Evolutionary conservation across 371 early-diverging fungal genomes (phyloP).

Genomic region (Apophysomyces elegans): DNA sequence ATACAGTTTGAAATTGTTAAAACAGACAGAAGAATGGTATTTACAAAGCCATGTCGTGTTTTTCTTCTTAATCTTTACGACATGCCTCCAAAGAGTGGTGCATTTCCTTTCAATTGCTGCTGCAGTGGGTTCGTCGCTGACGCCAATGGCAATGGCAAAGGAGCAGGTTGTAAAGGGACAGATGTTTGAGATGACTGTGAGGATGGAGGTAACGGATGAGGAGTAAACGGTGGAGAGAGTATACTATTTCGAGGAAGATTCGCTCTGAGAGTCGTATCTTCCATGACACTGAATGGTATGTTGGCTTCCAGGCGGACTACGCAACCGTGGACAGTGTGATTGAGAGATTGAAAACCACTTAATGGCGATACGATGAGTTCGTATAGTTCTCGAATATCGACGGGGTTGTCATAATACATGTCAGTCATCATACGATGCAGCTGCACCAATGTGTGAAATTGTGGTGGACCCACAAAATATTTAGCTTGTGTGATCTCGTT

Average conservation of each 20-base stretch:
- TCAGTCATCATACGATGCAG: constrained; percentile 39
- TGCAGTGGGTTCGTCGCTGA: constrained; percentile 5
- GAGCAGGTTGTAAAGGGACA: constrained; percentile 7
- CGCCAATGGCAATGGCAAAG: not conserved
- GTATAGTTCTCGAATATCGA: constrained; percentile 38
- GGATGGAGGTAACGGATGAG: constrained; percentile 4
- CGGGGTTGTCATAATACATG: constrained; percentile 30
- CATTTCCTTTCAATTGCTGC: constrained; percentile 10
- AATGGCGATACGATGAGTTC: constrained; percentile 25
- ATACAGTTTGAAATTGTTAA: constrained; percentile 9
- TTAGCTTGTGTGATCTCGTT: constrained; percentile 35
- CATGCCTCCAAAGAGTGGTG: constrained; percentile 11
- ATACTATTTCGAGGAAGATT: constrained; percentile 8
- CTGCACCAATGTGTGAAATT: constrained; percentile 35
- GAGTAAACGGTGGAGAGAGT: constrained; percentile 7
- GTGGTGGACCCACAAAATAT: constrained; percentile 21
- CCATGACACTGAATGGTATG: not conserved
- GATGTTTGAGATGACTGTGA: constrained; percentile 2
- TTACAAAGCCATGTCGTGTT: constrained; percentile 9
- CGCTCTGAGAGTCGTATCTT: not conserved
- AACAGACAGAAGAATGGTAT: constrained; percentile 11
- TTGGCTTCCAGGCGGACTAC: constrained; percentile 25
- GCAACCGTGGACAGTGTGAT: constrained; percentile 37
- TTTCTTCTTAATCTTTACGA: constrained; percentile 7
- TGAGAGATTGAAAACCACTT: constrained; percentile 39